These are phyloP conservation scores for Hanseniaspora valbyensis DNA, from an alignment of 805 yeast genomes.

Conservation along the genomic window DNA sequence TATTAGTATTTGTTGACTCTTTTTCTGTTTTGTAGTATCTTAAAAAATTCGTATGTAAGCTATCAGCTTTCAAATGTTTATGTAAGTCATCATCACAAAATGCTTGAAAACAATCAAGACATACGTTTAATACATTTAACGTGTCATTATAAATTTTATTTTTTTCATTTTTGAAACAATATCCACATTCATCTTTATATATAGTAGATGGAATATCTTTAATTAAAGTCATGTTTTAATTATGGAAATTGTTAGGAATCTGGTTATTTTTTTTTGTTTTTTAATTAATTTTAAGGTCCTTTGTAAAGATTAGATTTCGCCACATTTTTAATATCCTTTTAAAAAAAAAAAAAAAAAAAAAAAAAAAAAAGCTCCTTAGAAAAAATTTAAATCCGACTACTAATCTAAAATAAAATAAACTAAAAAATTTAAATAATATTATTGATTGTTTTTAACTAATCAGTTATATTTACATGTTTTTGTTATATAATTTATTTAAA, in stretches of 20 bases:
- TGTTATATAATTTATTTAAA: too few species aligned
- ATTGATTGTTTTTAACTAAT: background rate
- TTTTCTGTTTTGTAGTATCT: constrained; percentile 44
- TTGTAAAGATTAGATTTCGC: too few species aligned
- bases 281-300: too few species aligned
- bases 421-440: too few species aligned
- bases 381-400: constrained; percentile 1
- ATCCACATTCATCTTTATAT: constrained; percentile 84
- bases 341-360: background rate
- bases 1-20: too few species aligned
- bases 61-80: constrained; percentile 38
- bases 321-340: too few species aligned
- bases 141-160: constrained; percentile 30
- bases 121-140: constrained; percentile 45
- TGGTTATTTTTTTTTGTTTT: background rate
- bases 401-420: background rate
- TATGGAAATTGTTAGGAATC: background rate
- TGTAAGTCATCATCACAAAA: constrained; percentile 53
- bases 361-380: too few species aligned
- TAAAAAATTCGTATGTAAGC: constrained; percentile 43
- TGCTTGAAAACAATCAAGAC: constrained; percentile 62
- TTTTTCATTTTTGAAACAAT: constrained; percentile 61
- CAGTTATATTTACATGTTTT: background rate
- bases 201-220: constrained; percentile 33
- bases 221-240: constrained; percentile 16